These are phyloP conservation scores for Phytophthora cryptogea DNA, from an alignment of 352 stramenopile genomes.

Conservation along the genomic window DNA sequence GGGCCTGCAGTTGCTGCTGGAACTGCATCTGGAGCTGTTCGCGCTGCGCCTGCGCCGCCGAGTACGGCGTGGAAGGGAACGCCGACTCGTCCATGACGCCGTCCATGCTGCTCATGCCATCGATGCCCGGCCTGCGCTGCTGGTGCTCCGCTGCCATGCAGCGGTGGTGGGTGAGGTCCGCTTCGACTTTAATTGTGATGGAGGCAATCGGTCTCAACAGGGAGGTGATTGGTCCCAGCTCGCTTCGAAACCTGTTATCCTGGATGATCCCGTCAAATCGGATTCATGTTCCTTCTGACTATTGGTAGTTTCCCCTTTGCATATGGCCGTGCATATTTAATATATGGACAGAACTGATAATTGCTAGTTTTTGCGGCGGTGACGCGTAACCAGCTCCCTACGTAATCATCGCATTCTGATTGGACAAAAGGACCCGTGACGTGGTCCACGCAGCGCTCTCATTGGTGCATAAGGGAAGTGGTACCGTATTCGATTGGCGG, in stretches of 20 bases:
- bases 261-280: too few relatives aligned
- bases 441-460: background rate
- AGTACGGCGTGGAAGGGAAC: conserved; percentile 20
- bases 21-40: conserved; percentile 37
- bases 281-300: too few relatives aligned
- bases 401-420: conserved; percentile 14
- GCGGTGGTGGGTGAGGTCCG: background rate
- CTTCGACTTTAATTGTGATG: conserved; percentile 5
- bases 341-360: too few relatives aligned
- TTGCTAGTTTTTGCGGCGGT: background rate
- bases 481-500: conserved; percentile 1
- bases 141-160: conserved; percentile 27
- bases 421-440: conserved; percentile 2
- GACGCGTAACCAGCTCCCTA: conserved; percentile 9
- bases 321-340: too few relatives aligned
- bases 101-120: conserved; percentile 14
- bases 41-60: conserved; percentile 12
- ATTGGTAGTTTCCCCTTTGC: too few relatives aligned
- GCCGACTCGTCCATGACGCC: conserved; percentile 10
- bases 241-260: too few relatives aligned
- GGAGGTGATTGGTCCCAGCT: background rate
- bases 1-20: conserved; percentile 32
- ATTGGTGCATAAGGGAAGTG: conserved; percentile 4
- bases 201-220: background rate
- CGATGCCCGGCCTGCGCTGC: conserved; percentile 9